These are phyloP conservation scores for Aureoboletus auriporus DNA, from an alignment of 768 basidiomycete genomes.

Conservation along the genomic window DNA sequence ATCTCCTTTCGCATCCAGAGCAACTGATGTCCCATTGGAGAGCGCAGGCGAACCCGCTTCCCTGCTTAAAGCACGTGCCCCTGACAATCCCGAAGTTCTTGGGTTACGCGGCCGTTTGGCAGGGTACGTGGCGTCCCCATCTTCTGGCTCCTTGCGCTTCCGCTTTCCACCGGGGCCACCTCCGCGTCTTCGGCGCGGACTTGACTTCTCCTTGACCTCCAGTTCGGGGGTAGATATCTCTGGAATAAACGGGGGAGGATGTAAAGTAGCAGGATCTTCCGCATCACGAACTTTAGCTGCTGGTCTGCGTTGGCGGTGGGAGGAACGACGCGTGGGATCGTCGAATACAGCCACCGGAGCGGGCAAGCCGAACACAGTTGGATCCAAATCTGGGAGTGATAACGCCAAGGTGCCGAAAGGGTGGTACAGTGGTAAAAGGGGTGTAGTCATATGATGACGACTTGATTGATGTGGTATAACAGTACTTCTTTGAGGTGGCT, in stretches of 20 bases:
- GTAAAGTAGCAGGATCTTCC: conserved; percentile 29
- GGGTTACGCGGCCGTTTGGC: conserved; percentile 60
- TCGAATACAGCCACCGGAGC: conserved; percentile 41
- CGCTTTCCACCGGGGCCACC: conserved; percentile 44
- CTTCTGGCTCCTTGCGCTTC: conserved; percentile 56
- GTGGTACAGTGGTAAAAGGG: conserved; percentile 63
- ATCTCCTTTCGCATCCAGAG: conserved; percentile 14
- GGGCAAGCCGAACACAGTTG: conserved; percentile 53
- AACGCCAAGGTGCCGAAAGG: conserved; percentile 59
- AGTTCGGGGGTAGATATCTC: conserved; percentile 12
- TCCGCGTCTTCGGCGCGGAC: conserved; percentile 46
- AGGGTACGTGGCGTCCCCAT: conserved; percentile 67
- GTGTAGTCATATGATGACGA: conserved; percentile 30
- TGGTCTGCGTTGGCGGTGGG: conserved; percentile 44
- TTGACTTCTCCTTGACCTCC: conserved; percentile 41
- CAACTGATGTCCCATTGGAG: conserved; percentile 26
- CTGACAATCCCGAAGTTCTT: conserved; percentile 31
- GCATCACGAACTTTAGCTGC: conserved; percentile 49
- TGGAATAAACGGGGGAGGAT: conserved; percentile 7
- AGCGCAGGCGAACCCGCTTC: conserved; percentile 43
- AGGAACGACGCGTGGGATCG: conserved; percentile 40
- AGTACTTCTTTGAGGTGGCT: conserved; percentile 13
- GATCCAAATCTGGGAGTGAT: conserved; percentile 63
- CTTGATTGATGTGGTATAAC: conserved; percentile 13
- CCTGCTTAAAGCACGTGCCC: conserved; percentile 22